Evolutionary conservation across 192 early-diverging fungal genomes (phyloP).

Genomic region (Rhizoclosmatium sp.): DNA sequence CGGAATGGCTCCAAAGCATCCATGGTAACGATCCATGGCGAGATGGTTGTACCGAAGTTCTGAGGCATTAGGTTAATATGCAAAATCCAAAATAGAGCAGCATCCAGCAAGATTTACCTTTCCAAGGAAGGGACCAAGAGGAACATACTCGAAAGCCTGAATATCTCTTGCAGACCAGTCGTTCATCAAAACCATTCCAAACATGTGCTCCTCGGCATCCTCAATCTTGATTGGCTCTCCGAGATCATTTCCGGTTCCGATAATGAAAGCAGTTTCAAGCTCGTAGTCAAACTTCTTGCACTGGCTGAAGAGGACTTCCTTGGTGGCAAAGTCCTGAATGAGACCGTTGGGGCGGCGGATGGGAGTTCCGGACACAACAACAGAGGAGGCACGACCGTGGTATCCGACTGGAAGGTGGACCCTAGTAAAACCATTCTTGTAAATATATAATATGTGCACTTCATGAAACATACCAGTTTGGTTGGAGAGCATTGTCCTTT

Average conservation of each 20-base stretch:
- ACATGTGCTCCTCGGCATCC: slow-evolving; percentile 88
- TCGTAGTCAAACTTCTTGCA: slow-evolving; percentile 89
- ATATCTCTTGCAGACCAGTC: slow-evolving; percentile 99
- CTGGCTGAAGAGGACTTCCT: slow-evolving; percentile 75
- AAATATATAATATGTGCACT: neutral
- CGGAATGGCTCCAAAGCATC: slow-evolving; percentile 95
- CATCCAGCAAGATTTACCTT: slow-evolving; percentile 56
- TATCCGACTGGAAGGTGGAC: slow-evolving; percentile 96
- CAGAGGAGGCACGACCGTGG: slow-evolving; percentile 92
- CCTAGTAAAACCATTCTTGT: slow-evolving; percentile 52
- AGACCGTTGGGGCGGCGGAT: slow-evolving; percentile 86
- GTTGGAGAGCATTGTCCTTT: slow-evolving; percentile 97
- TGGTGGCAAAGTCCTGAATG: slow-evolving; percentile 69
- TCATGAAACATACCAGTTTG: slow-evolving; percentile 77
- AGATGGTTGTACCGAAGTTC: slow-evolving; percentile 97
- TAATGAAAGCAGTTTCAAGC: slow-evolving; percentile 93
- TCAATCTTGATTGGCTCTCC: slow-evolving; percentile 78
- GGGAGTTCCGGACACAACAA: slow-evolving; percentile 91
- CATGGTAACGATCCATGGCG: slow-evolving; percentile 96
- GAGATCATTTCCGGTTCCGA: slow-evolving; percentile 76
- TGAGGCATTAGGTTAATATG: neutral
- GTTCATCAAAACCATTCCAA: slow-evolving; percentile 95
- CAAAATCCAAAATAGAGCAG: neutral
- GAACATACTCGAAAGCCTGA: slow-evolving; percentile 97
- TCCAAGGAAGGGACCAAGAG: slow-evolving; percentile 95